Evolutionary conservation across 2,329 filamentous ascomycete genomes (phyloP).

Genomic region (Chaetomium olivaceum): DNA sequence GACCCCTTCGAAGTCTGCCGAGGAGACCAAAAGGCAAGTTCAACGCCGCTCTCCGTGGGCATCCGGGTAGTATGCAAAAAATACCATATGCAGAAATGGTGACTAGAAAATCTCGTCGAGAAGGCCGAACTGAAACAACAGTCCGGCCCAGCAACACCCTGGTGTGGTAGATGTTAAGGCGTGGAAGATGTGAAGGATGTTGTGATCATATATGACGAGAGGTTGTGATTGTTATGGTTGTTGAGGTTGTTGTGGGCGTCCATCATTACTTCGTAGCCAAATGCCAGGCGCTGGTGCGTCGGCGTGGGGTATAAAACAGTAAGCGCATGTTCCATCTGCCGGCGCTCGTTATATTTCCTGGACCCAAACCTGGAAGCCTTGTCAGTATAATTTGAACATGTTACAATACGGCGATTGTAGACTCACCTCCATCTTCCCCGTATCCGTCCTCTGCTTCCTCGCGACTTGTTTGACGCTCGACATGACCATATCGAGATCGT

Average conservation of each 20-base stretch:
- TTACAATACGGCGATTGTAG: not conserved
- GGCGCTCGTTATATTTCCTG: conserved; percentile 36
- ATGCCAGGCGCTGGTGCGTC: conserved; percentile 2
- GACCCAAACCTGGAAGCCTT: conserved; percentile 37
- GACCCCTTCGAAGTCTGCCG: not conserved
- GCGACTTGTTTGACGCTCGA: conserved; percentile 67
- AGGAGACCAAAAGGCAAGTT: not conserved
- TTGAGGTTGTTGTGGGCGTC: conserved; percentile 5
- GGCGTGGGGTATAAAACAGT: conserved; percentile 24
- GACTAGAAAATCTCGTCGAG: not conserved
- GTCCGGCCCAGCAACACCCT: not conserved
- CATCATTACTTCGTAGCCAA: conserved; percentile 25
- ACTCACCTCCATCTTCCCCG: conserved; percentile 94
- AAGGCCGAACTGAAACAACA: not conserved
- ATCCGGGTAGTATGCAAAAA: conserved; percentile 16
- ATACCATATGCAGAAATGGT: conserved; percentile 12
- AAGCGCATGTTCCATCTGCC: not conserved
- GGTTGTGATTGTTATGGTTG: not conserved
- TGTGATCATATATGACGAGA: conserved; percentile 6
- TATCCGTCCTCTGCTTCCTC: conserved; percentile 72
- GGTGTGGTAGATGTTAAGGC: not conserved
- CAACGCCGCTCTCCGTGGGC: conserved; percentile 12
- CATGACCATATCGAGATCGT: conserved; percentile 89
- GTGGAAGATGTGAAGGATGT: conserved; percentile 1
- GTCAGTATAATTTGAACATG: conserved; percentile 27